These are phyloP conservation scores for Tuber calosporum DNA, from an alignment of 495 filamentous ascomycete species.

Conservation along the genomic window DNA sequence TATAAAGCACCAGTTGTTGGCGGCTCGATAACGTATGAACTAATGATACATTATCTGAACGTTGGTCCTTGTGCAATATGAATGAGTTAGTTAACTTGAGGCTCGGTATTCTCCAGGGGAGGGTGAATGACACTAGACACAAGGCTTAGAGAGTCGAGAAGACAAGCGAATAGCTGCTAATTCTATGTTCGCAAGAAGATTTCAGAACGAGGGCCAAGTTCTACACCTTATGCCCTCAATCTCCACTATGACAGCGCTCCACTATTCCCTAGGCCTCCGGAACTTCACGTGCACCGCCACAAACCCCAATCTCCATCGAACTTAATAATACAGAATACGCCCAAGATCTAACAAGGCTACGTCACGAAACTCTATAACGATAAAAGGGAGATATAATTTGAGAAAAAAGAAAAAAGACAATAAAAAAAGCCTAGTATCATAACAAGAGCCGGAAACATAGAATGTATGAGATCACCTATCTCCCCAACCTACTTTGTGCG, in stretches of 20 bases:
- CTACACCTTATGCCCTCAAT: not conserved
- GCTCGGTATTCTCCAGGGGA: not conserved
- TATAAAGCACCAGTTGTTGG: too few relatives aligned
- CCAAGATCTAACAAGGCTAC: not conserved
- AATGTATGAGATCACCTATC: not conserved
- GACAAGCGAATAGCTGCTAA: not conserved
- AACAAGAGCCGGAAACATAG: not conserved
- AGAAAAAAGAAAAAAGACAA: not conserved
- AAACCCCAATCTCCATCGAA: not conserved
- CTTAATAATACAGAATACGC: not conserved
- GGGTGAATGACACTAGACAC: not conserved
- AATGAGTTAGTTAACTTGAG: not conserved
- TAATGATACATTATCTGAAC: too few relatives aligned
- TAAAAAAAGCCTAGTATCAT: not conserved
- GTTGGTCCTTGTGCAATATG: not conserved
- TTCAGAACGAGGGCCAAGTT: not conserved
- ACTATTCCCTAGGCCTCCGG: not conserved
- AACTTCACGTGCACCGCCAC: not conserved
- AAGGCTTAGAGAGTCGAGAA: not conserved
- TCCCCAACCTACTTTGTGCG: slow-evolving; percentile 23
- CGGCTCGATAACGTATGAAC: too few relatives aligned
- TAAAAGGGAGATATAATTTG: not conserved
- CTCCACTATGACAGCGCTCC: not conserved
- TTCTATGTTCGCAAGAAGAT: not conserved
- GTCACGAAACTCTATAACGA: not conserved